Evolutionary conservation across 1,284 basidiomycete species (phyloP).

Genomic region (Wolfiporia cocos): DNA sequence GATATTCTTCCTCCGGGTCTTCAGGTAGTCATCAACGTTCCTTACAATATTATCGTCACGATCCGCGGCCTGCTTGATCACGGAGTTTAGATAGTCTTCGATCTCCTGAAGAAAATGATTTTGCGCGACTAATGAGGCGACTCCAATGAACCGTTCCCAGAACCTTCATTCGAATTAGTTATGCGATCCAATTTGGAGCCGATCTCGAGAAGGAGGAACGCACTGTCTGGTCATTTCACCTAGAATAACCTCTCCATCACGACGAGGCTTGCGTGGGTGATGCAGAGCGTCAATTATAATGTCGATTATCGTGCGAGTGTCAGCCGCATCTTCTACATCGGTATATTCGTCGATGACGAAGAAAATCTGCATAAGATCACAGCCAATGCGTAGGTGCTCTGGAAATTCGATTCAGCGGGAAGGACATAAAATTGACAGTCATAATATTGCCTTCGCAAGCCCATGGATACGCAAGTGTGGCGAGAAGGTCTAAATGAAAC

Average conservation of each 20-base stretch:
- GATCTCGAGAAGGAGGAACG: not conserved
- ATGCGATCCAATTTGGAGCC: not conserved
- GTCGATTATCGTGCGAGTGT: slow-evolving; percentile 18
- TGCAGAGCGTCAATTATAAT: slow-evolving; percentile 30
- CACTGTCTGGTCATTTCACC: slow-evolving; percentile 28
- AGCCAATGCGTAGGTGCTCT: slow-evolving; percentile 21
- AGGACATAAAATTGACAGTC: not conserved
- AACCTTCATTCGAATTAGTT: no score
- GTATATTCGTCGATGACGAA: slow-evolving; percentile 35
- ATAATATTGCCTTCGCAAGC: slow-evolving; percentile 1
- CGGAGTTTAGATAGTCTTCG: slow-evolving; percentile 20
- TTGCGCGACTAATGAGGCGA: slow-evolving; percentile 4
- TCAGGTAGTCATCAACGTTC: slow-evolving; percentile 25
- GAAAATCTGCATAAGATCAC: slow-evolving; percentile 34
- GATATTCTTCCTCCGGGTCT: slow-evolving; percentile 22
- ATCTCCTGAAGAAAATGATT: slow-evolving; percentile 10
- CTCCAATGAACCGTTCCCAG: slow-evolving; percentile 9
- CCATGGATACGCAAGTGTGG: slow-evolving; percentile 15
- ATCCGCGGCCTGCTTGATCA: slow-evolving; percentile 22
- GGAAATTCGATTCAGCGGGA: not conserved
- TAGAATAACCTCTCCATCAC: slow-evolving; percentile 20
- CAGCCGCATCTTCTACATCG: slow-evolving; percentile 21
- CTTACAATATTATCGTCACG: slow-evolving; percentile 18
- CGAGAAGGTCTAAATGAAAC: slow-evolving; percentile 27
- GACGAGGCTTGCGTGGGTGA: slow-evolving; percentile 24